Evolutionary conservation across 2,329 filamentous ascomycete genomes (phyloP).

Genomic region (Teratosphaeria zuluensis): DNA sequence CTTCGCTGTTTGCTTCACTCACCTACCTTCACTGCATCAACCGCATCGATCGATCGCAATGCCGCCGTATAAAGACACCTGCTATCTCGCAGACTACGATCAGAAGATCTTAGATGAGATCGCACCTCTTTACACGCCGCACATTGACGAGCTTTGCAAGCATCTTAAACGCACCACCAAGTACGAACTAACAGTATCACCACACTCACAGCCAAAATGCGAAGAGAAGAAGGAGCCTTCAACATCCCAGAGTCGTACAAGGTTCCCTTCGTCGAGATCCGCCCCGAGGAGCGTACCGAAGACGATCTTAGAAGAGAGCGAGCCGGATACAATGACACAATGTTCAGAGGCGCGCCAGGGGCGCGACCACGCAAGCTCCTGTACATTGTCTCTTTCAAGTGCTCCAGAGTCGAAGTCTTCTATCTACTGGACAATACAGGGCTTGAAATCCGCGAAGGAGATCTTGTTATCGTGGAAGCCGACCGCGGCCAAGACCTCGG

Average conservation of each 20-base stretch:
- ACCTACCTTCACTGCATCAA: neutral
- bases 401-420: constrained; percentile 87
- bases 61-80: neutral
- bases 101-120: neutral
- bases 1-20: neutral
- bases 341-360: neutral
- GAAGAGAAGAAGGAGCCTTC: constrained; percentile 4
- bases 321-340: neutral
- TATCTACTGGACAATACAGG: constrained; percentile 95
- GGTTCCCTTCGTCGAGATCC: constrained; percentile 17
- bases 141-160: neutral
- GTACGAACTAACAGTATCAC: neutral
- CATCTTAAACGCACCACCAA: neutral
- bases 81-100: neutral
- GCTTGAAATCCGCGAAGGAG: constrained; percentile 77
- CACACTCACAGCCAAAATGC: neutral
- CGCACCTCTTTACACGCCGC: neutral
- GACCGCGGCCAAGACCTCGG: constrained; percentile 93
- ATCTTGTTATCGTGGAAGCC: constrained; percentile 93
- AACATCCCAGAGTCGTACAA: constrained; percentile 21
- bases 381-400: constrained; percentile 94
- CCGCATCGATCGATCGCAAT: neutral
- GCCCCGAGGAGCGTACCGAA: constrained; percentile 13
- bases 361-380: constrained; percentile 44
- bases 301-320: constrained; percentile 11